Evolutionary conservation across 2,329 filamentous ascomycete species (phyloP).

Genomic region (Exophiala spinifera): DNA sequence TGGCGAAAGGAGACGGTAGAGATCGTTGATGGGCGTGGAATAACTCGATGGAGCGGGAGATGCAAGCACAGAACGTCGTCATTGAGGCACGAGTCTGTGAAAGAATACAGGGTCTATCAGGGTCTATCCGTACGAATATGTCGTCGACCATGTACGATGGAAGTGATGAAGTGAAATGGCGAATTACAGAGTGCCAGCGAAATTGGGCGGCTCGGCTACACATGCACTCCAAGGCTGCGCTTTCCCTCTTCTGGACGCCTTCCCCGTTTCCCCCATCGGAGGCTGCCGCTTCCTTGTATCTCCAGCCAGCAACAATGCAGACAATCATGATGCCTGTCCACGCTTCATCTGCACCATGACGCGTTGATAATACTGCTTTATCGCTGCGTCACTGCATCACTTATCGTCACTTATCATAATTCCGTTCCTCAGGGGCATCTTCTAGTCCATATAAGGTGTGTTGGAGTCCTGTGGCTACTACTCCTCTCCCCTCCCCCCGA

Average conservation of each 20-base stretch:
- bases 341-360: constrained; percentile 19
- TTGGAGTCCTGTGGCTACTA: neutral
- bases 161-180: neutral
- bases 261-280: constrained; percentile 16
- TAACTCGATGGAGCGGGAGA: no score
- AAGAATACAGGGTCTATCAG: neutral
- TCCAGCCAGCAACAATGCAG: constrained; percentile 9
- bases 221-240: constrained; percentile 14
- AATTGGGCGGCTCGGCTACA: neutral
- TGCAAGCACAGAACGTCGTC: neutral
- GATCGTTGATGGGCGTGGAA: no score
- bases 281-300: constrained; percentile 18
- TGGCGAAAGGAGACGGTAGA: no score
- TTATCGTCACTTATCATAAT: no score
- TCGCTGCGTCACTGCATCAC: constrained; percentile 3
- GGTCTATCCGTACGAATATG: neutral
- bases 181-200: neutral
- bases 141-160: neutral
- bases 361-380: constrained; percentile 7
- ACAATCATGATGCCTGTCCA: constrained; percentile 20
- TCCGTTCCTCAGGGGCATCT: constrained; percentile 2
- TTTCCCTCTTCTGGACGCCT: constrained; percentile 9
- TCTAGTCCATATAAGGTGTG: constrained; percentile 20
- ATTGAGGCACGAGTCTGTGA: neutral
- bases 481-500: neutral